Conservation (phyloP, 2,329 filamentous ascomycete species). For the Monosporascus sp. region DNA sequence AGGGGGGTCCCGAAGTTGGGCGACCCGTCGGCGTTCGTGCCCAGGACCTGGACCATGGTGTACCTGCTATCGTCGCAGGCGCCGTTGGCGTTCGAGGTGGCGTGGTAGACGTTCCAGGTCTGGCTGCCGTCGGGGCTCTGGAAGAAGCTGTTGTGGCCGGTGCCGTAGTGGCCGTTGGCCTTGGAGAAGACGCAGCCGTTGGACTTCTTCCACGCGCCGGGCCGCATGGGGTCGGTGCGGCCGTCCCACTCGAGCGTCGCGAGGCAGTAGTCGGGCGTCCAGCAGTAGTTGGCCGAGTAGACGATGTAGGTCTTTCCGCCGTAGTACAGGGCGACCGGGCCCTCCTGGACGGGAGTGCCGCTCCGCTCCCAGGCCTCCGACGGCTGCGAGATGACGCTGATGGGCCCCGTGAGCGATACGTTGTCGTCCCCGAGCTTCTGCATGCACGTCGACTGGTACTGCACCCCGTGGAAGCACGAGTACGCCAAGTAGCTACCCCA, state of each 20-base stretch:
- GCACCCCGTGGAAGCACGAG: constrained; percentile 44
- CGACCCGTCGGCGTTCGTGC: constrained; percentile 44
- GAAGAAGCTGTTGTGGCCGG: constrained; percentile 57
- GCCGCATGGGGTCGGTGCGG: constrained; percentile 38
- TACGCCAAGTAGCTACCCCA: constrained; percentile 49
- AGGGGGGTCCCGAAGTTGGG: constrained; percentile 44
- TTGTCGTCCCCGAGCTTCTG: constrained; percentile 36
- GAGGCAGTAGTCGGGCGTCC: constrained; percentile 49
- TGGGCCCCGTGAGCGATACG: constrained; percentile 35
- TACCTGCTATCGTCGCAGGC: constrained; percentile 50
- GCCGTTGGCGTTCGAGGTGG: constrained; percentile 42
- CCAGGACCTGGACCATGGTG: constrained; percentile 47
- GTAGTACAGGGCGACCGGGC: constrained; percentile 48
- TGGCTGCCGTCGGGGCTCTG: constrained; percentile 48
- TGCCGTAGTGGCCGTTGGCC: constrained; percentile 53
- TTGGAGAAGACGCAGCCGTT: constrained; percentile 44
- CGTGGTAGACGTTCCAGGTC: constrained; percentile 53
- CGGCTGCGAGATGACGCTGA: constrained; percentile 46
- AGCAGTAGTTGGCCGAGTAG: constrained; percentile 53
- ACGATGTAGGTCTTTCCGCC: constrained; percentile 47
- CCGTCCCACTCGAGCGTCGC: constrained; percentile 51
- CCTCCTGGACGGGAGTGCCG: constrained; percentile 50
- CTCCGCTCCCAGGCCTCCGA: constrained; percentile 46
- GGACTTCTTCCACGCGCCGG: constrained; percentile 46
- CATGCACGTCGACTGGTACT: constrained; percentile 33